Base-by-base conservation (phyloP, 495 filamentous ascomycete species). In the Letharia columbiana region DNA sequence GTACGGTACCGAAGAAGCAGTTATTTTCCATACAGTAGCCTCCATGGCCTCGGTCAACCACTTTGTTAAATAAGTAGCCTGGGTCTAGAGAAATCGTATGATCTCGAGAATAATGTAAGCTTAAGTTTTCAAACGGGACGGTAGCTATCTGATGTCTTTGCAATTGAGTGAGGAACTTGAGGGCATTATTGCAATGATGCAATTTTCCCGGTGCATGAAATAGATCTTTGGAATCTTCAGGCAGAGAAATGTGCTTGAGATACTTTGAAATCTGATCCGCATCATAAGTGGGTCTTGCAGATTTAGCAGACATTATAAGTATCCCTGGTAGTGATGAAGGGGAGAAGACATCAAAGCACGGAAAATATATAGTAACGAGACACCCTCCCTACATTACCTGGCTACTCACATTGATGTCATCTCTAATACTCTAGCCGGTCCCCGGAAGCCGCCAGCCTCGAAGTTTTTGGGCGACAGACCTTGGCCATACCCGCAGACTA, bases 11-110 rank as follows among this genome's bases (percentile, higher is more conserved):
- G 56, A 92, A 90, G 60, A 91, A 83, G 42, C 78, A 77, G 72
- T 87, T 92, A 61, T 82, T 79, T 70, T 92, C 90, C 81, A 92
- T 87, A 75, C 89, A 92, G 69, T 91, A 91, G 0, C 90, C 89
- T 5, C 91, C 91, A n/a, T 84, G 74, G 31, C 83, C 80, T 42
- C 77, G 76, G 1, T 68, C 75, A 33, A 91, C 81, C 37, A 92
- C 80, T 73, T 91, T 91, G 4, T 76, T 60, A 70, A 82, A 92
- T 10, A 92, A 73, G 44, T 77, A 74, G 33, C 83, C 72, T 0
- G 84, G 83, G 40, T 84, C 74, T 7, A 92, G 76, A 0, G 80
- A 79, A 11, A 88, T 75, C 0, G 73, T 67, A 58, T 84, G 81
- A 10, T 78, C 74, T 0, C 70, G 63, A 44, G 72, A 90, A 71